Base-by-base conservation (phyloP, 2,329 filamentous ascomycete species). In the Colletotrichum falcatum region DNA sequence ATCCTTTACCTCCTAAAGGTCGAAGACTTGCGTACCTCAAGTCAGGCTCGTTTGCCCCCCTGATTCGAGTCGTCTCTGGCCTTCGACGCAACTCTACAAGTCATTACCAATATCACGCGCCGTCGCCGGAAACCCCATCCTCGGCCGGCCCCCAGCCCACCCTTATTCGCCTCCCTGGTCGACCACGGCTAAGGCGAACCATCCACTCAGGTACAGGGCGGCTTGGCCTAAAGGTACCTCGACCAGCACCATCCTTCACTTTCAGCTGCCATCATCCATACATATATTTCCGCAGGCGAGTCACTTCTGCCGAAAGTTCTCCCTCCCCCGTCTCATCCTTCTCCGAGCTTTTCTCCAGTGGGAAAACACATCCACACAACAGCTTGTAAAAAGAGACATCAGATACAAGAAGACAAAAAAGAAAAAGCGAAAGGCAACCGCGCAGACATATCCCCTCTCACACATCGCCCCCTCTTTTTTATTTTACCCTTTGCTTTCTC, bases 51-150 rank as follows among this genome's bases (percentile, higher is more conserved):
- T 61, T 70, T 56, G 64, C 58, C 51, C 53, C 51, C 42, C 39
- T 53, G 48, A 44, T 58, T 53, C 4, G 14, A 59, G 54, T 60
- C 64, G 60, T 56, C 53, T 28, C 55, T 35, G 39, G 35, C 49
- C 20, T 70, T 70, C 33, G 64, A 59, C 46, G 42, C 58, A 49
- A 51, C 61, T 67, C 58, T 62, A 53, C 33, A 56, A 44, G 58
- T n/a, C 66, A 70, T 70, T 67, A 70, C 67, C 67, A 70, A 67
- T 62, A 70, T 46, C 23, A 56, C 55, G 39, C 58, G 56, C 58
- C 55, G 51, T 62, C 59, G 35, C 51, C 63, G 56, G 39, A 65
- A 46, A 20, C 23, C 62, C 62, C 56, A 37, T 66, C 35, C 55
- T 65, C 56, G 55, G 61, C 56, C 48, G 66, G 55, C 49, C 62